Evolutionary conservation across 1,284 basidiomycete species (phyloP), one percentile per base, ranked within the genome.

Genomic region (Grifola frondosa): DNA sequence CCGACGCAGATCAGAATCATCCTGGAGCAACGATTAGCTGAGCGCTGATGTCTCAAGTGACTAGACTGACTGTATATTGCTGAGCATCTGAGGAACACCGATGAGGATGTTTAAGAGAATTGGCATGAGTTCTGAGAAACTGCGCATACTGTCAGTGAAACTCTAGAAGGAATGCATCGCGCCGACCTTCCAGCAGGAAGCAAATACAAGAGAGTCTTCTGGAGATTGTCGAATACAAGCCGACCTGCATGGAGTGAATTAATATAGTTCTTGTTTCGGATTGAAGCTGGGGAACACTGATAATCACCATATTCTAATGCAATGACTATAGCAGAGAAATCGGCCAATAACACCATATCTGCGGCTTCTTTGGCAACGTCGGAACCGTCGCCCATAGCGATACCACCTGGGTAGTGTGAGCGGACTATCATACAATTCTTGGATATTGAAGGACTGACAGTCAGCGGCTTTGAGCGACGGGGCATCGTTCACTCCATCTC

Each of bases 401-500:
- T 71, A 50, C 78, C 75, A 40, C 75, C 69, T 49, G 21, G 16
- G 12, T n/a, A n/a, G 9, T 17, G 16, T 30, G 12, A 35, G 21
- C 11, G n/a, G n/a, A n/a, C n/a, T n/a, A n/a, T n/a, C n/a, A n/a
- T n/a, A n/a, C n/a, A n/a, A n/a, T n/a, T n/a, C n/a, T n/a, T n/a
- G n/a, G n/a, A n/a, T n/a, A n/a, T n/a, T n/a, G n/a, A n/a, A 28
- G 10, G 20, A 22, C 47, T 44, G 19, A 49, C 47, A 49, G 48
- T 80, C 73, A 9, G 76, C 75, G 6, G 69, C 69, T 50, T 78
- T 78, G 30, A 81, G 64, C 4, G 74, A 73, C 30, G 83, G 80
- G 0, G 81, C 78, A 52, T 87, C 81, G 53, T 86, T 84, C 11
- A 84, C 80, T 15, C 83, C 83, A 55, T 86, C 82, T 19, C 83